Base-by-base conservation (phyloP, 257 asterid genomes). In the Primulina tabacum region DNA sequence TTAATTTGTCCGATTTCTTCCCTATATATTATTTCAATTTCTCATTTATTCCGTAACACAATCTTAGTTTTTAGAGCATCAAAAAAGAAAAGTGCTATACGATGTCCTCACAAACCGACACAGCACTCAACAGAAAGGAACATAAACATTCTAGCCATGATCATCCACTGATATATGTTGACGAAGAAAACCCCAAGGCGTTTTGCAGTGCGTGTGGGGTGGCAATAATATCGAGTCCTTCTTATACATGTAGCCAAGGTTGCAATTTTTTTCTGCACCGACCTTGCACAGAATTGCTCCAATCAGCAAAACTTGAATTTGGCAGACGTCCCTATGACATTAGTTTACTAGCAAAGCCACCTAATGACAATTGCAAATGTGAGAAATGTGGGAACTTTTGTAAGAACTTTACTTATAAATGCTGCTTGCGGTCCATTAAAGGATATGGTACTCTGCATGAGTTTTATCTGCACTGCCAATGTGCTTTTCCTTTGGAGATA, bases 281-380 rank as follows among this genome's bases (percentile, higher is more conserved):
- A 12, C n/a, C n/a, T 4, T 43, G 55, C 17, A 0, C n/a, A 4
- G 0, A 4, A 12, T 43, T 43, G 18, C 0, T 4, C 7, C 55
- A 0, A 43, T 43, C 55, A 12, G 4, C 2, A 0, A 0, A 12
- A 1, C 55, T n/a, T 12, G 3, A 4, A 1, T 43, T 11, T 43
- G 18, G 18, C 4, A 0, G 2, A 0, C 0, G 0, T 4, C 0
- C 0, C n/a, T 14, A 43, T 43, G 6, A 4, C 12, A 17, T 43
- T 43, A 12, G 12, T 2, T 43, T 43, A 2, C n/a, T 43, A 14
- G 55, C 18, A 12, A 1, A 12, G n/a, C 55, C 55, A 11, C 55
- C n/a, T 1, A 0, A 0, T 43, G 55, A 12, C 4, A 4, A 43
- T 43, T 43, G 55, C 55, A 43, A 0, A 12, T 43, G 55, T 4